Conservation (phyloP, 169 alveolate genomes). For the Amoebophrya sp. region DNA sequence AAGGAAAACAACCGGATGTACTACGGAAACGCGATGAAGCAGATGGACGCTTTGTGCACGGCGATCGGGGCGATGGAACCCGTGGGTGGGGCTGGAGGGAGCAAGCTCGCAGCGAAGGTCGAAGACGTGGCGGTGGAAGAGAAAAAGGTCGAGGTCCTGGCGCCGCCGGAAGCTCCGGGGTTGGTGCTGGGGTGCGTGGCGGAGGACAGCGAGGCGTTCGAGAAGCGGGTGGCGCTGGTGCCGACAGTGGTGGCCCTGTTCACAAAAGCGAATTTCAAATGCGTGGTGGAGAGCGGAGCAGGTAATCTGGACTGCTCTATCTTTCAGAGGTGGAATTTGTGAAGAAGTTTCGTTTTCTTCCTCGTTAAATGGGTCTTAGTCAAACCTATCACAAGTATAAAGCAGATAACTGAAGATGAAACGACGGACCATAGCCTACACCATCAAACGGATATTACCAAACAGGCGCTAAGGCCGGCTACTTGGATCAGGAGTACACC, state of each 20-base stretch:
- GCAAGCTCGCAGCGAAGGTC: background rate
- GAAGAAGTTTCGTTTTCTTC: too few relatives aligned
- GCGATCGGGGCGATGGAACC: background rate
- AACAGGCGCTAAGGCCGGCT: background rate
- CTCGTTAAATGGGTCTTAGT: too few relatives aligned
- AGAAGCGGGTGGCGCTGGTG: slow-evolving; percentile 11
- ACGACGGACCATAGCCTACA: too few relatives aligned
- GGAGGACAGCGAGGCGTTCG: background rate
- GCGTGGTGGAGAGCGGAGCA: background rate
- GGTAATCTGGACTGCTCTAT: too few relatives aligned
- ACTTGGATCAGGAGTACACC: background rate
- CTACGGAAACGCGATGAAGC: slow-evolving; percentile 65
- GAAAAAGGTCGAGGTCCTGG: too few relatives aligned
- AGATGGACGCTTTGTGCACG: background rate
- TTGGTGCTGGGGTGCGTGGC: too few relatives aligned
- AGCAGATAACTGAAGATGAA: too few relatives aligned
- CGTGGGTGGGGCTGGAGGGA: background rate
- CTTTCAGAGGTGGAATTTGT: too few relatives aligned
- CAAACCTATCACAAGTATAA: too few relatives aligned
- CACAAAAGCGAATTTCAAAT: background rate
- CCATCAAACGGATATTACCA: too few relatives aligned
- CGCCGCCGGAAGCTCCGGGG: too few relatives aligned
- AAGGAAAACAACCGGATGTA: slow-evolving; percentile 62
- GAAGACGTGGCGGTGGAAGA: too few relatives aligned
- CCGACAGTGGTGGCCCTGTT: background rate